These are phyloP conservation scores for Quercus robur DNA, from an alignment of 306 rosid species.

Conservation along the genomic window DNA sequence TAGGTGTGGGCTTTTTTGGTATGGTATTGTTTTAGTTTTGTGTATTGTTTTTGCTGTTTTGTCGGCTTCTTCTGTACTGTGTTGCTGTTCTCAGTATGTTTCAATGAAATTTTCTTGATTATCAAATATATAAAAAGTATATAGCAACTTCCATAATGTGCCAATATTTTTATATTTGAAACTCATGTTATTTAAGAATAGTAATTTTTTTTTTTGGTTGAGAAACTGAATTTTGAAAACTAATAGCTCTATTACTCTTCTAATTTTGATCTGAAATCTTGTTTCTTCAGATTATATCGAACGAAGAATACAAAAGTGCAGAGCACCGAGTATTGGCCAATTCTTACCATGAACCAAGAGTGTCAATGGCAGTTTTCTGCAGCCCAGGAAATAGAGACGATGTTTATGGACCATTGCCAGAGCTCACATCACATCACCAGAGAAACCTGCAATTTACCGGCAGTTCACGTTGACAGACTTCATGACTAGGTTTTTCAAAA, in stretches of 20 bases:
- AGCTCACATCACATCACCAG: slow-evolving; percentile 47
- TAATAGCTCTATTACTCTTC: neutral
- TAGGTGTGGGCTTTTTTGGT: too few relatives aligned
- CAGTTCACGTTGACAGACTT: slow-evolving; percentile 48
- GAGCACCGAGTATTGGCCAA: slow-evolving; percentile 79
- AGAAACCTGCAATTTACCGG: slow-evolving; percentile 47
- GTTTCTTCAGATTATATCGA: slow-evolving; percentile 44
- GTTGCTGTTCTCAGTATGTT: too few relatives aligned
- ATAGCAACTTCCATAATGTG: too few relatives aligned
- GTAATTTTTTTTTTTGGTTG: too few relatives aligned
- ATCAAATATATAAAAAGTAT: too few relatives aligned
- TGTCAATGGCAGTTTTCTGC: slow-evolving; percentile 48
- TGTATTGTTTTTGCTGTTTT: too few relatives aligned
- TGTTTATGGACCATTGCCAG: slow-evolving; percentile 70
- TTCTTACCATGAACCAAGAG: slow-evolving; percentile 38
- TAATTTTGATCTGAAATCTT: neutral
- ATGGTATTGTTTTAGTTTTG: too few relatives aligned
- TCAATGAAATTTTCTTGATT: too few relatives aligned
- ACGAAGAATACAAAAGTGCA: slow-evolving; percentile 67
- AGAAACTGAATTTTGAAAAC: neutral
- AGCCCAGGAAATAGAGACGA: slow-evolving; percentile 50
- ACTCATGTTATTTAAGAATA: too few relatives aligned
- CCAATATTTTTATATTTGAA: too few relatives aligned
- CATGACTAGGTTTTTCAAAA: slow-evolving; percentile 48
- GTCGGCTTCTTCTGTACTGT: too few relatives aligned